These are phyloP conservation scores for Boletus reticulatus DNA, from an alignment of 768 basidiomycete species.

Conservation along the genomic window DNA sequence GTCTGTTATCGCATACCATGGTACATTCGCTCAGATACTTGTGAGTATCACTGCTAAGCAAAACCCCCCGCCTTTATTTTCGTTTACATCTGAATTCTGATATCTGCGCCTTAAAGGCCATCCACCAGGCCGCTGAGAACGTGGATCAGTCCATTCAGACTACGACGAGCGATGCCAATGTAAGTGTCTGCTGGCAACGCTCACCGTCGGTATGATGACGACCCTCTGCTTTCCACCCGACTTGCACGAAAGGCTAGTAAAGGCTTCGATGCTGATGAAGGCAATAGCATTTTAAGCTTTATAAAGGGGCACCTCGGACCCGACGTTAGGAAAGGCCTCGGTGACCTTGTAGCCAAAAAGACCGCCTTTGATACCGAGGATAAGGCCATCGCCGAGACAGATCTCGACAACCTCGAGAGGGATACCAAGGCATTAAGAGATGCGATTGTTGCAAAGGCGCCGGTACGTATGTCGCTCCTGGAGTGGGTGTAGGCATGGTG, in stretches of 20 bases:
- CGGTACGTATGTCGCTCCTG: constrained; percentile 1
- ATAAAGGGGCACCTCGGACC: fast-evolving
- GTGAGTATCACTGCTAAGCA: background rate
- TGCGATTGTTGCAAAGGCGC: background rate
- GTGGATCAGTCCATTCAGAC: fast-evolving
- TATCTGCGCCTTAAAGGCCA: background rate
- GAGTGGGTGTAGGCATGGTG: background rate
- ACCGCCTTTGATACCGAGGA: no score
- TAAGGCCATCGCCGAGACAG: background rate
- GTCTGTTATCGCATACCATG: background rate
- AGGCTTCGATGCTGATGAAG: background rate
- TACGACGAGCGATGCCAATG: background rate
- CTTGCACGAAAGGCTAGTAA: background rate
- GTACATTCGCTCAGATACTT: fast-evolving
- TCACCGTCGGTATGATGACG: background rate
- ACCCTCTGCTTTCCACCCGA: no score
- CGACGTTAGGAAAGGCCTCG: background rate
- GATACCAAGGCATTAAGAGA: background rate
- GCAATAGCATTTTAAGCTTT: fast-evolving
- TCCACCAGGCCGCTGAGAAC: fast-evolving
- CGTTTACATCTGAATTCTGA: background rate
- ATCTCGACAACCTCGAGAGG: background rate
- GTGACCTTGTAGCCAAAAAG: background rate
- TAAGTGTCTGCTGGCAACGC: background rate
- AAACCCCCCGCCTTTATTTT: background rate